These are phyloP conservation scores for Thuja plicata DNA, from an alignment of 83 land plant genomes.

Conservation along the genomic window DNA sequence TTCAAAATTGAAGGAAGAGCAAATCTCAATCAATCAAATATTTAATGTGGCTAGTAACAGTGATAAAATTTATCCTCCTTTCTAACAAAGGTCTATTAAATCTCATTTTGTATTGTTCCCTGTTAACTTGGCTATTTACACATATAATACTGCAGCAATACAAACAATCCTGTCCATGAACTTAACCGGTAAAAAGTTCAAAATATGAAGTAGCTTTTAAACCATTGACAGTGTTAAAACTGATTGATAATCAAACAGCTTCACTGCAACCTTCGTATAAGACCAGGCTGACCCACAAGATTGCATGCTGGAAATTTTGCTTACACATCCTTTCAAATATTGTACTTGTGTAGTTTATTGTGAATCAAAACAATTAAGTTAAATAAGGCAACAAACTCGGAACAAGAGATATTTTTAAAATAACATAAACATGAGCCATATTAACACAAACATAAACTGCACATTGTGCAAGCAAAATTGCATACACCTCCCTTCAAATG, in stretches of 20 bases:
- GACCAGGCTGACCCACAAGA: neutral
- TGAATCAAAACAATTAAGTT: neutral
- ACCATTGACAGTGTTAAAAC: neutral
- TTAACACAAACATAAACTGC: no score
- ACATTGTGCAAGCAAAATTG: neutral
- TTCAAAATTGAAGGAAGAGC: neutral
- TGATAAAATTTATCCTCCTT: neutral
- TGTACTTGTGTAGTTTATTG: neutral
- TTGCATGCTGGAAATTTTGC: neutral
- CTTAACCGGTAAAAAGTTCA: neutral
- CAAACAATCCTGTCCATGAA: neutral
- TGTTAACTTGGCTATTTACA: neutral
- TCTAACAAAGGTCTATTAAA: neutral
- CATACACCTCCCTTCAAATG: neutral
- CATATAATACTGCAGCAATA: neutral
- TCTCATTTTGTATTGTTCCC: neutral
- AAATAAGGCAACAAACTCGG: neutral
- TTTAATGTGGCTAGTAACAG: neutral
- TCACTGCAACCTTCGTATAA: neutral
- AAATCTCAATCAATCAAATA: neutral
- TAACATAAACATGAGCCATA: neutral
- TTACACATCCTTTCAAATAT: constrained; percentile 7
- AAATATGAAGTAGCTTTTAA: neutral
- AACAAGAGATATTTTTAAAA: neutral
- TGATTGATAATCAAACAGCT: constrained; percentile 7